A percentile compares a stretch with the other conserved stretches of the same genome.
Evolutionary conservation across 352 stramenopile genomes (phyloP).

Genomic region (Ochromonadaceae sp.): DNA sequence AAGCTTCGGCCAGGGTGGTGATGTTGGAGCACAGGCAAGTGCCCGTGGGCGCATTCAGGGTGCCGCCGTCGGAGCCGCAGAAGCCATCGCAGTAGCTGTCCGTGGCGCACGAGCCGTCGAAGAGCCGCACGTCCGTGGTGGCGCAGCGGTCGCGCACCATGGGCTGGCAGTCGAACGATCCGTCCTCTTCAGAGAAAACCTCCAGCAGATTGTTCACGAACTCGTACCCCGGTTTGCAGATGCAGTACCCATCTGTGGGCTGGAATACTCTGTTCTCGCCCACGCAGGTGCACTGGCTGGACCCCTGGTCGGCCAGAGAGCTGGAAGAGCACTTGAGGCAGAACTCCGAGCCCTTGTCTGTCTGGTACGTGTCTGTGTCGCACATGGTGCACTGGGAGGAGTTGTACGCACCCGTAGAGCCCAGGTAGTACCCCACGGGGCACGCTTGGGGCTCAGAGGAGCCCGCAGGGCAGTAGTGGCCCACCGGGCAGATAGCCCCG

Average conservation of each 20-base stretch:
- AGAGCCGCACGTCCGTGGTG: constrained; percentile 45
- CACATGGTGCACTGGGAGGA: constrained; percentile 46
- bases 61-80: constrained; percentile 49
- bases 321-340: constrained; percentile 67
- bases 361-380: constrained; percentile 54
- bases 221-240: constrained; percentile 70
- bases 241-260: constrained; percentile 67
- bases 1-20: constrained; percentile 50
- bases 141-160: constrained; percentile 66
- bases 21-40: constrained; percentile 63
- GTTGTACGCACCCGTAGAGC: constrained; percentile 35
- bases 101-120: constrained; percentile 46
- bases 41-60: constrained; percentile 50
- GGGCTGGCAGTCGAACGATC: constrained; percentile 65
- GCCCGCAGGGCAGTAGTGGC: background rate
- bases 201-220: constrained; percentile 69
- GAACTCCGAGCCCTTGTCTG: constrained; percentile 38
- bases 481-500: constrained; percentile 39
- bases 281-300: constrained; percentile 54
- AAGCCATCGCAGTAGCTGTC: constrained; percentile 32
- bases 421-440: constrained; percentile 27
- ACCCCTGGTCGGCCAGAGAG: constrained; percentile 39
- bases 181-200: constrained; percentile 55
- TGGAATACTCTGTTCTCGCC: constrained; percentile 71
- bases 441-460: background rate